Conservation (phyloP, 2,329 filamentous ascomycete species). For the Cordyceps farinosa region DNA sequence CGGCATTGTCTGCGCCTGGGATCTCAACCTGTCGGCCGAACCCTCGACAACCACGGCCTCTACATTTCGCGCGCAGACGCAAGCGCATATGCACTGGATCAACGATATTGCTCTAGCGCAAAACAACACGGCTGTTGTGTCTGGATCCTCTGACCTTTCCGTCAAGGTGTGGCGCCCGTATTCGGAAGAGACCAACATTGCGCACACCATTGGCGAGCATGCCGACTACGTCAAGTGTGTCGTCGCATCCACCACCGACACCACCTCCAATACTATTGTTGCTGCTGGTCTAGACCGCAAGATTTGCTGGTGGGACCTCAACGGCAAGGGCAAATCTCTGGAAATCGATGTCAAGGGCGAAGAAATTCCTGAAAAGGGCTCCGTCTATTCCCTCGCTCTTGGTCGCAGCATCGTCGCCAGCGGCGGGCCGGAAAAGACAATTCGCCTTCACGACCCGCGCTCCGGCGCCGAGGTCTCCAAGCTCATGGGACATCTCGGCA, state of each 20-base stretch:
- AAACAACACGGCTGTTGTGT: constrained; percentile 74
- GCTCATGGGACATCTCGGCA: constrained; percentile 94
- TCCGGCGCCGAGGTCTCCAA: constrained; percentile 90
- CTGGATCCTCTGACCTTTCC: constrained; percentile 88
- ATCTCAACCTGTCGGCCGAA: constrained; percentile 59
- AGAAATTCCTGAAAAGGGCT: constrained; percentile 84
- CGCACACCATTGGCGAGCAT: constrained; percentile 81
- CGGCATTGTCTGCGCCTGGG: constrained; percentile 94
- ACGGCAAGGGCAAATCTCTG: constrained; percentile 78
- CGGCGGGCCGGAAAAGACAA: constrained; percentile 89
- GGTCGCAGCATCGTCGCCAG: constrained; percentile 80
- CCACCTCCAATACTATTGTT: constrained; percentile 77
- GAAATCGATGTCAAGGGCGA: constrained; percentile 83
- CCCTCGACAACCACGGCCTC: constrained; percentile 43
- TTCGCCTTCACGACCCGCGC: constrained; percentile 86
- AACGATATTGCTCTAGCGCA: constrained; percentile 85
- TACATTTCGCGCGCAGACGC: constrained; percentile 57
- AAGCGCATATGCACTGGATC: constrained; percentile 92
- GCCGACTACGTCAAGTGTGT: constrained; percentile 96
- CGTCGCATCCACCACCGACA: constrained; percentile 63
- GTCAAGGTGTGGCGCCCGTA: constrained; percentile 89
- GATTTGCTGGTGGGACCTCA: constrained; percentile 90
- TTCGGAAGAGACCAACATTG: constrained; percentile 51
- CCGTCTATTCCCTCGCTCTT: constrained; percentile 84
- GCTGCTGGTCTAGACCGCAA: constrained; percentile 91